Evolutionary conservation across 768 basidiomycete genomes (phyloP).

Genomic region (Hygrocybe punicea): DNA sequence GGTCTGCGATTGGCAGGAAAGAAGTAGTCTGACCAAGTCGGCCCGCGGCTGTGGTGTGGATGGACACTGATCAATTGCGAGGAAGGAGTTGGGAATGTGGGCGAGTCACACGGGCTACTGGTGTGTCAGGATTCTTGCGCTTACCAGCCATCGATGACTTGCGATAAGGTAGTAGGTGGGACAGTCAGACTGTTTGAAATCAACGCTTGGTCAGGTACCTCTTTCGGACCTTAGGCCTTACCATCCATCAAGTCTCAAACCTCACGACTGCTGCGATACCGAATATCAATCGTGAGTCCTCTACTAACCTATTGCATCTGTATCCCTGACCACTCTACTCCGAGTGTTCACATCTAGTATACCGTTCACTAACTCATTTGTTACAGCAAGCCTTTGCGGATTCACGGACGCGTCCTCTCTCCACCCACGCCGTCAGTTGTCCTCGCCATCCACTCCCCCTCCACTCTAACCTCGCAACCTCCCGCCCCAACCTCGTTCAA

Average conservation of each 20-base stretch:
- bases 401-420: background rate
- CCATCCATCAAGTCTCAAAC: no score
- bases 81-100: background rate
- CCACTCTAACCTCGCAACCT: background rate
- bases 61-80: background rate
- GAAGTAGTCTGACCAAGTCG: background rate
- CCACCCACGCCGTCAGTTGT: background rate
- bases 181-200: background rate
- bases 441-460: background rate
- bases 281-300: background rate
- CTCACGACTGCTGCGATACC: no score
- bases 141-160: background rate
- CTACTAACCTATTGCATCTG: no score
- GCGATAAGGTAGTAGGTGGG: background rate
- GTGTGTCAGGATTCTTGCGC: background rate
- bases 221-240: background rate
- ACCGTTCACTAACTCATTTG: no score
- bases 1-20: background rate
- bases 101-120: background rate
- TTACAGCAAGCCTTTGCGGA: background rate
- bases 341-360: background rate
- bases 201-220: background rate
- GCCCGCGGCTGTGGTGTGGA: background rate
- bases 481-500: background rate
- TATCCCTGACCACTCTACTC: no score